Evolutionary conservation across 257 asterid species (phyloP), one percentile per base, ranked within the genome.

Genomic region (Solanum chiquidenum): DNA sequence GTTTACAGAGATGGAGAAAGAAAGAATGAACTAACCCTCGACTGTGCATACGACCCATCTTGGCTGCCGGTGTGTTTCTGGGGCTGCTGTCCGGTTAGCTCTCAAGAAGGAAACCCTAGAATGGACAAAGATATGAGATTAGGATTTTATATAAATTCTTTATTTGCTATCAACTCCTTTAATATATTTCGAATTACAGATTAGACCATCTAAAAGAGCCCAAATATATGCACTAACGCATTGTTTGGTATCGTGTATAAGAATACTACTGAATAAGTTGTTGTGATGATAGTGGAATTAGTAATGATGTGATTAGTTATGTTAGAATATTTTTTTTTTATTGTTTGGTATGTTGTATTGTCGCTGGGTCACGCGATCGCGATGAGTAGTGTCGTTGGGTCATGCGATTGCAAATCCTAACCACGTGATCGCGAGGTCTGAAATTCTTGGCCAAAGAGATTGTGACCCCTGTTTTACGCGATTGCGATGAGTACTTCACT

Each of bases 21-120:
- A n/a, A 77, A 62, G 64, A 83, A 23, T 62, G 5, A 58, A 5
- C 91, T 25, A 2, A 94, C 96, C 96, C 96, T 87, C 93, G 68
- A 90, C 96, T 94, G 91, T 94, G 96, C 96, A 94, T 94, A 90
- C 96, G 96, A 88, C 95, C 96, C 96, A 94, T 94, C 94, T 88
- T 83, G 83, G 89, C 90, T 84, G 89, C 12, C 5, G 68, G 27
- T 89, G 74, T 60, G 75, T 23, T 86, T 86, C 72, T 89, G 88
- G 84, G 25, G 85, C 85, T 79, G 66, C 38, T 44, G 66, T 79
- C 38, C 40, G 66, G 66, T 16, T 79, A 7, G 85, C 42, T 46
- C 10, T 46, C 42, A 44, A 80, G 68, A 80, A 80, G 66, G 85
- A 80, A 79, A 80, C 66, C 85, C 85, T 80, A 29, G 29, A 49